Evolutionary conservation across 2,329 filamentous ascomycete species (phyloP).

Genomic region (Clonostachys solani): DNA sequence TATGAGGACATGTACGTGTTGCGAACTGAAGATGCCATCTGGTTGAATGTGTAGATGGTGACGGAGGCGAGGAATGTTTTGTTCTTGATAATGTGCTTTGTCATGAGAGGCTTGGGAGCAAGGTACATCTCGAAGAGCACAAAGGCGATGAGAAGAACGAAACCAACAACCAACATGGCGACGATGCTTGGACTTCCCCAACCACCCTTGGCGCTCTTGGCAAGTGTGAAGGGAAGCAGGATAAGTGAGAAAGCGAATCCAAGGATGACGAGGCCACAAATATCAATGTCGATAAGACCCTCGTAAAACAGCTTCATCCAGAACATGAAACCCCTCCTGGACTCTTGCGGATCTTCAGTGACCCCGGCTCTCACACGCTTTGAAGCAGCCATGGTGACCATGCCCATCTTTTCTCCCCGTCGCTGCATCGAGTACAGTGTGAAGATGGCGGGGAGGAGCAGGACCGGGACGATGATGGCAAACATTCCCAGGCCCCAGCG

Average conservation of each 20-base stretch:
- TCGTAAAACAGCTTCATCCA: slow-evolving; percentile 10
- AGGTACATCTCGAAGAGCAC: slow-evolving; percentile 25
- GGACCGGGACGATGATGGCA: slow-evolving; percentile 54
- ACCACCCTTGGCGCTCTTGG: slow-evolving; percentile 19
- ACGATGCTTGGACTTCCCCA: slow-evolving; percentile 25
- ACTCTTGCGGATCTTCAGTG: slow-evolving; percentile 1
- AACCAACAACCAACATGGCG: slow-evolving; percentile 14
- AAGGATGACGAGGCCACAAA: slow-evolving; percentile 52
- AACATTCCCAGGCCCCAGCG: slow-evolving; percentile 62
- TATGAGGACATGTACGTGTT: slow-evolving; percentile 31
- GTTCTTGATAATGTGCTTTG: slow-evolving; percentile 21
- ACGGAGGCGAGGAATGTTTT: slow-evolving; percentile 20
- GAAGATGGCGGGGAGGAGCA: slow-evolving; percentile 51
- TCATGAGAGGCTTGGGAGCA: slow-evolving; percentile 23
- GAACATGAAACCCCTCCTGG: slow-evolving; percentile 2
- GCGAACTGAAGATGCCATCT: slow-evolving; percentile 24
- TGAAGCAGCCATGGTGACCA: slow-evolving; percentile 28
- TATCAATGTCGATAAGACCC: slow-evolving; percentile 55
- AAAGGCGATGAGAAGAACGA: slow-evolving; percentile 20
- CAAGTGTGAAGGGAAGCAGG: slow-evolving; percentile 59
- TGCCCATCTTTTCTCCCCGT: slow-evolving; percentile 49
- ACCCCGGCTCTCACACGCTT: slow-evolving; percentile 25
- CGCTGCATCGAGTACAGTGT: slow-evolving; percentile 52
- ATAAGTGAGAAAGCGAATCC: slow-evolving; percentile 53
- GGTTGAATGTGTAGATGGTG: slow-evolving; percentile 23